Conservation (phyloP, 73 alveolate genomes). For the Chromera velia region DNA sequence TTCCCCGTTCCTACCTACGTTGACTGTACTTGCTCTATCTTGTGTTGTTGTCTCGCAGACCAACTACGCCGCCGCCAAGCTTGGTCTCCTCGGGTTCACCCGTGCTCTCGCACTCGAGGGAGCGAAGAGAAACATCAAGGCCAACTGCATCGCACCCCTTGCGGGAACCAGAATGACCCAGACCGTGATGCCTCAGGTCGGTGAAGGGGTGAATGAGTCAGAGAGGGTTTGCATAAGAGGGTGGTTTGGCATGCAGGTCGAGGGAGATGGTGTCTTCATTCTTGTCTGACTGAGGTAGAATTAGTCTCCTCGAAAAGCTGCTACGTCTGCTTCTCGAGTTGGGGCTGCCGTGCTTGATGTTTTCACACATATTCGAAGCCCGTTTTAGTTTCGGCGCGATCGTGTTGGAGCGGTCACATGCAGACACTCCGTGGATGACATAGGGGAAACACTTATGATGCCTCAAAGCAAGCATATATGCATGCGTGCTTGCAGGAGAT, state of each 20-base stretch:
- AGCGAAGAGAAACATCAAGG: slow-evolving; percentile 46
- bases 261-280: slow-evolving; percentile 30
- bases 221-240: neutral
- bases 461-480: neutral
- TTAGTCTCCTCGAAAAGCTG: neutral
- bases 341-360: neutral
- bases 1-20: too few species aligned
- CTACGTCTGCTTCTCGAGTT: neutral
- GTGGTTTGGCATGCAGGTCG: neutral
- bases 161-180: slow-evolving; percentile 91
- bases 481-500: neutral
- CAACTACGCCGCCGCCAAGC: slow-evolving; percentile 80
- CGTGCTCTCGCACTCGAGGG: slow-evolving; percentile 67
- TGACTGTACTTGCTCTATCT: too few species aligned
- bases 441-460: slow-evolving; percentile 1
- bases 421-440: slow-evolving; percentile 14
- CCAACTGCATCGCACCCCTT: slow-evolving; percentile 78
- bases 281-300: slow-evolving; percentile 1
- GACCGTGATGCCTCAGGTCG: neutral
- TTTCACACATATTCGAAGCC: neutral
- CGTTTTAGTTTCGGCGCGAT: neutral
- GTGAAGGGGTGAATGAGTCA: neutral
- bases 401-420: slow-evolving; percentile 7
- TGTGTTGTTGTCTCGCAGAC: slow-evolving; percentile 1
- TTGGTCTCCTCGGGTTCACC: slow-evolving; percentile 80